Evolutionary conservation across 2,329 filamentous ascomycete species (phyloP).

Genomic region (Scedosporium aurantiacum): DNA sequence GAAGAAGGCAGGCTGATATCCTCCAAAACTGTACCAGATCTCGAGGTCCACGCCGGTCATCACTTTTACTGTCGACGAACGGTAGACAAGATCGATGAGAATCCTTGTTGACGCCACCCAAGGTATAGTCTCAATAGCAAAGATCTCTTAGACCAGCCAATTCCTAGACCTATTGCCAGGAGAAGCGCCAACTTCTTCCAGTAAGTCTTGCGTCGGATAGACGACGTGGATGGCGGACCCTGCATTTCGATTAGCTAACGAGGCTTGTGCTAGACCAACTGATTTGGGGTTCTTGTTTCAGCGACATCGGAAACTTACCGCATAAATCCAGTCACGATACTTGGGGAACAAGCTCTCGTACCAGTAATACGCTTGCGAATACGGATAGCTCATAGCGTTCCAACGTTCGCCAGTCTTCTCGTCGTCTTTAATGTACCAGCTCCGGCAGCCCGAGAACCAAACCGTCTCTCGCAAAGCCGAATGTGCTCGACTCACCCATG

Average conservation of each 20-base stretch:
- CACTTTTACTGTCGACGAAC: too few relatives aligned
- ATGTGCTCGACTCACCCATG: conserved; percentile 22
- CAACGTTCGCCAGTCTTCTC: conserved; percentile 15
- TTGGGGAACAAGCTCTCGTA: conserved; percentile 24
- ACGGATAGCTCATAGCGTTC: conserved; percentile 26
- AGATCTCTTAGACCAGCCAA: neutral
- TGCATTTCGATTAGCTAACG: neutral
- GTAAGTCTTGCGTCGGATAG: neutral
- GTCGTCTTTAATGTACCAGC: conserved; percentile 23
- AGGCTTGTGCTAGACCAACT: neutral
- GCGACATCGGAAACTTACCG: conserved; percentile 14
- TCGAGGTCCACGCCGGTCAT: too few relatives aligned
- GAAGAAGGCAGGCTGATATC: too few relatives aligned
- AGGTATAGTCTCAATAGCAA: neutral
- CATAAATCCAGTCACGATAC: conserved; percentile 21
- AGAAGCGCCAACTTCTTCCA: neutral
- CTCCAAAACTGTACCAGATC: too few relatives aligned
- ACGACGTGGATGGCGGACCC: neutral
- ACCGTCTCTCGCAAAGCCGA: conserved; percentile 21
- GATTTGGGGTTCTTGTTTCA: too few relatives aligned
- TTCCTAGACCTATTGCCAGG: neutral
- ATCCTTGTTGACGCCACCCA: too few relatives aligned
- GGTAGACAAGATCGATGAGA: too few relatives aligned
- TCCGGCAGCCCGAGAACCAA: conserved; percentile 21
- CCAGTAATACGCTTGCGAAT: conserved; percentile 23